These are phyloP conservation scores for Nicotiana tabacum DNA, from an alignment of 257 asterid genomes.

Conservation along the genomic window DNA sequence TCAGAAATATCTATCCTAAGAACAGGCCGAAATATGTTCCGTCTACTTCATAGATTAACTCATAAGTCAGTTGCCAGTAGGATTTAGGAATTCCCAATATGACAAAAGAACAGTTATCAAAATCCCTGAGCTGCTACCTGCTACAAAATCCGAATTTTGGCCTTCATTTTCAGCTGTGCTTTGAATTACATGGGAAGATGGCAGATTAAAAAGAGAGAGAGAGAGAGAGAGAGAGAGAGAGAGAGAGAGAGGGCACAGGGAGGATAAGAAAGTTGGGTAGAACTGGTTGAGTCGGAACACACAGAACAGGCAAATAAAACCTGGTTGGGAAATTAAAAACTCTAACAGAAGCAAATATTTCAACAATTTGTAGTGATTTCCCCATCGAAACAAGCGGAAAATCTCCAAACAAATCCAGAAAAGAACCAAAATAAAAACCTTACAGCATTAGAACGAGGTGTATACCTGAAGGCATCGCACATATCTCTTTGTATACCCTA, in stretches of 20 bases:
- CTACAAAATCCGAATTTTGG: neutral
- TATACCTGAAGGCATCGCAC: conserved; percentile 95
- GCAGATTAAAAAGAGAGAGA: neutral
- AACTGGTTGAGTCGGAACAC: neutral
- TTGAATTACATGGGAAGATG: neutral
- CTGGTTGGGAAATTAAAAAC: neutral
- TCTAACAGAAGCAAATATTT: neutral
- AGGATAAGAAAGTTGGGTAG: neutral
- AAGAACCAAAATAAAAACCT: neutral
- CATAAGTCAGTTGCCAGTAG: neutral
- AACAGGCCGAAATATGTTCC: neutral
- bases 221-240: no score
- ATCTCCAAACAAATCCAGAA: neutral
- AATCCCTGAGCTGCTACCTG: neutral
- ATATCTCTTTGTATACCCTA: conserved; percentile 95
- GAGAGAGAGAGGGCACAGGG: neutral
- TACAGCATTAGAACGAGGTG: neutral
- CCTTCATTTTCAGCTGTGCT: neutral
- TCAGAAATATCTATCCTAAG: neutral
- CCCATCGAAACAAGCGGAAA: neutral
- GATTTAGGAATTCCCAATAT: neutral
- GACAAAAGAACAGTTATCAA: neutral
- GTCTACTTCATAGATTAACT: neutral
- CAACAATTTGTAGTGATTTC: neutral
- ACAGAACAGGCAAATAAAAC: neutral